Base-by-base conservation (phyloP, 2,329 filamentous ascomycete genomes). In the Colletotrichum trifolii region DNA sequence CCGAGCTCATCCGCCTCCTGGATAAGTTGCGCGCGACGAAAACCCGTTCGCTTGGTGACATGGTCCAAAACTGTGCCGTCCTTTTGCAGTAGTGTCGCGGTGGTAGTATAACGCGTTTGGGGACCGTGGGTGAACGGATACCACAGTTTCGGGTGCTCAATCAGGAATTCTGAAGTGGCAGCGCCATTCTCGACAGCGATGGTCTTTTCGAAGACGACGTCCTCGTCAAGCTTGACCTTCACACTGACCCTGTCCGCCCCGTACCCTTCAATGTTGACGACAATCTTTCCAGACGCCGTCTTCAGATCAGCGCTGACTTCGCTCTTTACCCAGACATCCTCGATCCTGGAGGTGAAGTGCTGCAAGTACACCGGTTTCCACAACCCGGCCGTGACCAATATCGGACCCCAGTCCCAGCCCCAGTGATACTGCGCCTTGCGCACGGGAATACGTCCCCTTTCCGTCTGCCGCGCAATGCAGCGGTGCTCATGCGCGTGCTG, bases 391-490 rank as follows among this genome's bases (percentile, higher is more conserved):
- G 87, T 88, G 73, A 88, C 82, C 55, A 90, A 70, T 7, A 89
- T 81, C 1, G 89, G 88, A 0, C 89, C 89, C 89, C 88, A 91
- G 70, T 91, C 89, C 89, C 89, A 91, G 5, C 89, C 88, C 87
- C 87, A 91, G 69, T 90, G 85, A 69, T 89, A 91, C 73, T 91
- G 89, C 1, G 88, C 86, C 71, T 91, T 91, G n/a, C 89, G 78
- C 0, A 75, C 71, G 1, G 69, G 64, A 8, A 75, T 60, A 3
- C 73, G 69, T 38, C 77, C 73, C 17, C 75, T 71, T 57, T 76
- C 87, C 60, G 69, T 86, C 78, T 70, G 84, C 75, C 73, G 86
- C 64, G 73, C 85, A 72, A 74, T 82, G 75, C 85, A 88, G 6
- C 77, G 80, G 71, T 88, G 84, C 68, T 87, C 83, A n/a, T 83